A percentile compares a stretch with the other conserved stretches of the same genome.
Conservation (phyloP, 2,329 filamentous ascomycete genomes). For the Zymoseptoria tritici region DNA sequence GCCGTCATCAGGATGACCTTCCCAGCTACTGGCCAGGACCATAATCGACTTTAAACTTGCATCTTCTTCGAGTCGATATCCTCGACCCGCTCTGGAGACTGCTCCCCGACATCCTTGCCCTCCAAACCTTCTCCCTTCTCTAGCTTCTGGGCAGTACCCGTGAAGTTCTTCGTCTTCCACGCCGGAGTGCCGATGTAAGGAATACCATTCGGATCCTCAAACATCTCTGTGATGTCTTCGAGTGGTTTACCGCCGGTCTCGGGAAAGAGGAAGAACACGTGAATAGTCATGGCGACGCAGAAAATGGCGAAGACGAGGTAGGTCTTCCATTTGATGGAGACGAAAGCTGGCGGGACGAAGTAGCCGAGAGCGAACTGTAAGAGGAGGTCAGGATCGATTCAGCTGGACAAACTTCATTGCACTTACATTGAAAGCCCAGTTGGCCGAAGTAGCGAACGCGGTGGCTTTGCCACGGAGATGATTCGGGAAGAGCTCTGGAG, state of each 20-base stretch:
- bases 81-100: constrained; percentile 9
- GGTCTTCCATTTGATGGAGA: constrained; percentile 51
- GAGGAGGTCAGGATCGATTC: not conserved
- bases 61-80: constrained; percentile 5
- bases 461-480: constrained; percentile 55
- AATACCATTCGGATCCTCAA: constrained; percentile 37
- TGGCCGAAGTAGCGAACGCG: constrained; percentile 49
- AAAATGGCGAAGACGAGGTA: constrained; percentile 68
- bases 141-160: constrained; percentile 2
- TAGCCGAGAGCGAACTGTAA: constrained; percentile 45
- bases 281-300: constrained; percentile 56
- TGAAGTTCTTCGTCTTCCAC: constrained; percentile 41
- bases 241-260: constrained; percentile 70
- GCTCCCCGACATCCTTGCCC: constrained; percentile 8
- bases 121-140: constrained; percentile 9
- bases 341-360: constrained; percentile 52
- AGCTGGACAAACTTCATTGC: not conserved
- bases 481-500: constrained; percentile 57
- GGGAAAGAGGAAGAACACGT: constrained; percentile 58
- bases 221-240: constrained; percentile 71
- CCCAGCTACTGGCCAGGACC: not conserved
- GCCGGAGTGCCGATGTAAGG: constrained; percentile 45
- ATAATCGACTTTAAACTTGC: constrained; percentile 3
- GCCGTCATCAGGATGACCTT: not conserved
- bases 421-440: constrained; percentile 48